A percentile compares a stretch with the other conserved stretches of the same genome.
phyloP scores from a whole-genome alignment of 306 rosid species.

The Cicer judaicum region DNA sequence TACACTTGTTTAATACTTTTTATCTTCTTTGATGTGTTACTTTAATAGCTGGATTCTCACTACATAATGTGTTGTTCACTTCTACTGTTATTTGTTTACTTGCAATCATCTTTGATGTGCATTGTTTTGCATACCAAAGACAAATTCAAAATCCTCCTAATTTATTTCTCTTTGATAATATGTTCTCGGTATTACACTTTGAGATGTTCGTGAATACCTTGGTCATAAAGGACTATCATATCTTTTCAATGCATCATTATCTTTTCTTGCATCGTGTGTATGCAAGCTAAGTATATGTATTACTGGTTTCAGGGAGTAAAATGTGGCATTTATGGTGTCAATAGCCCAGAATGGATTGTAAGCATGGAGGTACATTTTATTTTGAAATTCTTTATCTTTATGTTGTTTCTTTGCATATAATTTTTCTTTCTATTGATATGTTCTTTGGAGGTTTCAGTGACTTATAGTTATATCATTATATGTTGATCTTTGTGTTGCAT shows the following conservation, averaged over 20 bases:
- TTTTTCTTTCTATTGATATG: not conserved
- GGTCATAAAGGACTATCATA: not conserved
- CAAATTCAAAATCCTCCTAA: not conserved
- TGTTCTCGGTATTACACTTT: not conserved
- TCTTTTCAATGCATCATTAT: not conserved
- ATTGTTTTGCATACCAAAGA: constrained; percentile 1
- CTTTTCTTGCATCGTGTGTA: constrained; percentile 17
- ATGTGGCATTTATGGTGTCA: constrained; percentile 90
- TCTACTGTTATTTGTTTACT: constrained; percentile 6
- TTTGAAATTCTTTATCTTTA: constrained; percentile 15
- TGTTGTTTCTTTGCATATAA: constrained; percentile 1
- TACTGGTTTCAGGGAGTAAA: constrained; percentile 65
- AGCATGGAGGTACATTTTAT: constrained; percentile 79
- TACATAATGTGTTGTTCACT: constrained; percentile 4
- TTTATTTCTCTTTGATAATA: not conserved
- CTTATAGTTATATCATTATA: not conserved
- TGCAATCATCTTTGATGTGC: constrained; percentile 5
- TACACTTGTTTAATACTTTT: not conserved
- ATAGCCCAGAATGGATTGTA: constrained; percentile 77
- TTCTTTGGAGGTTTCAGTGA: constrained; percentile 15
- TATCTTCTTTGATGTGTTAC: not conserved
- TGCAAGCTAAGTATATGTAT: constrained; percentile 7
- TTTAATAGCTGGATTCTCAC: constrained; percentile 20
- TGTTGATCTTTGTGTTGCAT: not conserved
- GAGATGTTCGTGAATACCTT: constrained; percentile 3